Evolutionary conservation across 2,329 filamentous ascomycete species (phyloP), one percentile per base, ranked within the genome.

Genomic region (Diaporthe longicolla): DNA sequence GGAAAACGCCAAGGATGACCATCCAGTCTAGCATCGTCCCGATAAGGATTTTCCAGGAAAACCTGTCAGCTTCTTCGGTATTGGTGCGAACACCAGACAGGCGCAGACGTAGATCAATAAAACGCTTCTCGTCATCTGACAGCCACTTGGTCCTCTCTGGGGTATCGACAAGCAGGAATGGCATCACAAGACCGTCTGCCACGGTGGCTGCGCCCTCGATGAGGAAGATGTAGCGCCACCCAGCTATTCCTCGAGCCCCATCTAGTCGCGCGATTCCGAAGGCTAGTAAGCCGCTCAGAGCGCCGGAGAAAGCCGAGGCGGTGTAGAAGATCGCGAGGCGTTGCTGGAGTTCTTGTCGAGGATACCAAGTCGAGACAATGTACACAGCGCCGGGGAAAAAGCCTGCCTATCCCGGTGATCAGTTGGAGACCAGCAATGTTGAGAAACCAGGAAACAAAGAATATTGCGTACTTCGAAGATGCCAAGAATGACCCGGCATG

Each of bases 211-310:
- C 76, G 4, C 87, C 87, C 76, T 89, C 87, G 29, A 89, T 85
- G 40, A 88, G 86, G 73, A 85, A 87, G 0, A 89, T 82, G 85
- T 82, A 89, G 76, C 85, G 80, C 87, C 87, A 89, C 5, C 86
- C 84, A 3, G 82, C 81, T 35, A 83, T 80, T 1, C 85, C 85
- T 0, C 79, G 82, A n/a, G 86, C 77, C 0, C 85, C 84, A 72
- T 87, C 84, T 84, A 89, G 87, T 63, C 84, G 80, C 8, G 82
- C 74, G 17, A 86, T 75, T 7, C 84, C 88, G 72, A 88, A 91
- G 1, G 90, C 90, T 1, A 94, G 82, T 0, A 94, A 85, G 0
- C 92, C 92, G 1, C 92, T 91, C 73, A 93, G 77, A 85, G 85
- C 83, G 0, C 85, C 86, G 0, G 85, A 81, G 29, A 87, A 77